A percentile compares a stretch with the other conserved stretches of the same genome.
These are phyloP conservation scores for Rhipidocladum racemiflorum DNA, from an alignment of 176 grass and related monocot genomes.

Conservation along the genomic window DNA sequence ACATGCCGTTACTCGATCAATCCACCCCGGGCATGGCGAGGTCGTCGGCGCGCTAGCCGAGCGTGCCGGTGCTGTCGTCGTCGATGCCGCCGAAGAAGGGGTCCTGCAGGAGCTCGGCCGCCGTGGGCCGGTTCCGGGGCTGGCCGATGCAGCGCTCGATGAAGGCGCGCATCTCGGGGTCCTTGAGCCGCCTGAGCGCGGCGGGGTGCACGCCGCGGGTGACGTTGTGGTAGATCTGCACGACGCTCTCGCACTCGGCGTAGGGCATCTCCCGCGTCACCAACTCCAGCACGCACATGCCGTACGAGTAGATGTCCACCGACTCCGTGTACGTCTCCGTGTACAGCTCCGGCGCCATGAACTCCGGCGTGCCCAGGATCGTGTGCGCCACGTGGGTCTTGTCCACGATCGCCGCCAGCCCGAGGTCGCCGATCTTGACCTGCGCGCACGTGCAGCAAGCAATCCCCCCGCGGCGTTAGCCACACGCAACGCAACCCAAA, in stretches of 20 bases:
- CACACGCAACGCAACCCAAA: too few relatives aligned
- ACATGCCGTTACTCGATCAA: not conserved
- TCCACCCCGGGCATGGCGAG: not conserved
- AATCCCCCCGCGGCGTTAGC: not conserved
- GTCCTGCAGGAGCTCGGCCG: constrained; percentile 69
- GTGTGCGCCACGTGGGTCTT: constrained; percentile 80
- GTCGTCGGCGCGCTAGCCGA: constrained; percentile 17
- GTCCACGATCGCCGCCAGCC: constrained; percentile 84
- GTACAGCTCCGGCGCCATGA: constrained; percentile 98
- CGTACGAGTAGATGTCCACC: constrained; percentile 97
- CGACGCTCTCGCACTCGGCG: constrained; percentile 72
- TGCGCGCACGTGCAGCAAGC: not conserved
- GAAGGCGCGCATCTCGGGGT: constrained; percentile 67
- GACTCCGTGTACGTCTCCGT: constrained; percentile 91
- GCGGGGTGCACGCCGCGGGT: constrained; percentile 44
- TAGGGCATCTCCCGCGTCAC: constrained; percentile 92
- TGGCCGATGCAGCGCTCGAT: constrained; percentile 75
- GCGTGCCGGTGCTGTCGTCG: constrained; percentile 36
- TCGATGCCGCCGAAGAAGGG: constrained; percentile 71
- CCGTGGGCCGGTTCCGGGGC: constrained; percentile 59
- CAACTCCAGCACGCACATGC: constrained; percentile 97
- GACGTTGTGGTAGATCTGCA: constrained; percentile 75
- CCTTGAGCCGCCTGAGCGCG: constrained; percentile 53
- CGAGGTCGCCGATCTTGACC: constrained; percentile 96
- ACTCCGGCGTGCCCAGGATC: constrained; percentile 89